Evolutionary conservation across 1,284 basidiomycete species (phyloP), one percentile per base, ranked within the genome.

Genomic region (Acaromyces ingoldii): DNA sequence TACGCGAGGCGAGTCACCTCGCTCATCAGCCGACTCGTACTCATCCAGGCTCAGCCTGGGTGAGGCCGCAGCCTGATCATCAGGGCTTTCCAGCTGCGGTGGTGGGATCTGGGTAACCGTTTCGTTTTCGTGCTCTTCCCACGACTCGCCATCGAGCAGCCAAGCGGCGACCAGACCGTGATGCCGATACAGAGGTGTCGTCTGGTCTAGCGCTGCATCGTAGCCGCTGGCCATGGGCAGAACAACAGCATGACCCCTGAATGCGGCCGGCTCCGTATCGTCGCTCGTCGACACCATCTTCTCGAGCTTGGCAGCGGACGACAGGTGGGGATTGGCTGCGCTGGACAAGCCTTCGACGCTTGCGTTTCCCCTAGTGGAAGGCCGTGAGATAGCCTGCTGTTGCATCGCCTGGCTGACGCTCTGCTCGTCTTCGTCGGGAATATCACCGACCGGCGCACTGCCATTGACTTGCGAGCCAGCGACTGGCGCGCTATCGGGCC

Each of bases 71-170:
- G n/a, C n/a, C n/a, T n/a, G n/a, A n/a, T n/a, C n/a, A n/a, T n/a
- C n/a, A n/a, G n/a, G n/a, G n/a, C n/a, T n/a, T n/a, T n/a, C n/a
- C n/a, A n/a, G n/a, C n/a, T n/a, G n/a, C n/a, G n/a, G n/a, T n/a
- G n/a, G n/a, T n/a, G n/a, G n/a, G n/a, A n/a, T n/a, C n/a, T n/a
- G n/a, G n/a, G n/a, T n/a, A n/a, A n/a, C n/a, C n/a, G n/a, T n/a
- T n/a, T n/a, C n/a, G n/a, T n/a, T n/a, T n/a, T n/a, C n/a, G n/a
- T n/a, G n/a, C n/a, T n/a, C n/a, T n/a, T n/a, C n/a, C n/a, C n/a
- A n/a, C n/a, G n/a, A n/a, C 6, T 60, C 58, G 17, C 61, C 65
- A 41, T 65, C 67, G 5, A 70, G 60, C 24, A 70, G 52, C 67
- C 67, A 70, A 29, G 59, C 63, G 4, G 62, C 65, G 5, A 70